A percentile compares a stretch with the other conserved stretches of the same genome.
These are phyloP conservation scores for Conoideocrella luteorostrata DNA, from an alignment of 2,329 filamentous ascomycete genomes.

Conservation along the genomic window DNA sequence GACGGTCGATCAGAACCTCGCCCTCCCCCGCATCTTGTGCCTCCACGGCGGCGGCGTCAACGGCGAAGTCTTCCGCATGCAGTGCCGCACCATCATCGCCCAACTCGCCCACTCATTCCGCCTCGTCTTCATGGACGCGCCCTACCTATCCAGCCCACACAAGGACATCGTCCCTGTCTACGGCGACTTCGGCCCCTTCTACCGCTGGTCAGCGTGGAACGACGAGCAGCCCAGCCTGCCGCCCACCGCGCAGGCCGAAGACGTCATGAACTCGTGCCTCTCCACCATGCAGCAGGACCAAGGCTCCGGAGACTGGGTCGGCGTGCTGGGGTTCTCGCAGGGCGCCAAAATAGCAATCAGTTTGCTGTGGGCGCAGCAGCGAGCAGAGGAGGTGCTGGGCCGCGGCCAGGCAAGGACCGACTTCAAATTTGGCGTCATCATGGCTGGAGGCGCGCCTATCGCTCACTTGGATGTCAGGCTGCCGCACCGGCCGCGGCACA, in stretches of 20 bases:
- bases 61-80: slow-evolving; percentile 59
- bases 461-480: slow-evolving; percentile 33
- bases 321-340: slow-evolving; percentile 59
- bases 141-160: slow-evolving; percentile 56
- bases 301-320: slow-evolving; percentile 52
- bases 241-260: slow-evolving; percentile 35
- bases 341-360: slow-evolving; percentile 57
- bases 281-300: slow-evolving; percentile 47
- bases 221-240: slow-evolving; percentile 43
- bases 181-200: slow-evolving; percentile 59
- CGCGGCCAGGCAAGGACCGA: not conserved
- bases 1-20: slow-evolving; percentile 10
- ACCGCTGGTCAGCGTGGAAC: slow-evolving; percentile 53
- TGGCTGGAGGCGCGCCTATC: slow-evolving; percentile 27
- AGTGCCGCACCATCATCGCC: slow-evolving; percentile 51
- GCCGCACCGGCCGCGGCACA: slow-evolving; percentile 46
- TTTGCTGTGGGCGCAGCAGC: slow-evolving; percentile 54
- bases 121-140: slow-evolving; percentile 65
- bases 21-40: slow-evolving; percentile 64
- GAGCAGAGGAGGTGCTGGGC: not conserved
- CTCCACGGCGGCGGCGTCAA: slow-evolving; percentile 77
- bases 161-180: slow-evolving; percentile 60
- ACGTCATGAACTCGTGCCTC: slow-evolving; percentile 33
- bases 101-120: slow-evolving; percentile 54
- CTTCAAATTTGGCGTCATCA: slow-evolving; percentile 30